These are phyloP conservation scores for Lithospermum erythrorhizon DNA, from an alignment of 257 asterid species.

Conservation along the genomic window DNA sequence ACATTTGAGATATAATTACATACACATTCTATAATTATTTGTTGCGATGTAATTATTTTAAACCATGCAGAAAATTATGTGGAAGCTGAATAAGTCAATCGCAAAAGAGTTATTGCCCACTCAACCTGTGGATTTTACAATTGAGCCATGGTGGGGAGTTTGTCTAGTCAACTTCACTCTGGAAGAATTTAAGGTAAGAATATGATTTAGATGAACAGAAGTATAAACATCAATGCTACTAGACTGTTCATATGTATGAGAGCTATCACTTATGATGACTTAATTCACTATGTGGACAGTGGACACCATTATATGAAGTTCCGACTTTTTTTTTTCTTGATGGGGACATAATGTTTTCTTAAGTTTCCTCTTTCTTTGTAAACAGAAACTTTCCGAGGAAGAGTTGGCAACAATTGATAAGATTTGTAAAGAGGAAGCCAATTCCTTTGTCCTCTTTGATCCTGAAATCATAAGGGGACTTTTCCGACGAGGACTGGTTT, in stretches of 20 bases:
- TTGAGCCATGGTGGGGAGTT: constrained; percentile 99
- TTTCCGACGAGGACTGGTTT: constrained; percentile 76
- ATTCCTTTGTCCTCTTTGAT: constrained; percentile 80
- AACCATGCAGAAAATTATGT: constrained; percentile 93
- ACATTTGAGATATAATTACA: constrained; percentile 9
- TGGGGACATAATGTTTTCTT: too few relatives aligned
- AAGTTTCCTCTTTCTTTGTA: constrained; percentile 1
- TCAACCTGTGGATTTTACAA: constrained; percentile 81
- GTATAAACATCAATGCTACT: neutral
- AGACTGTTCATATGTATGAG: too few relatives aligned
- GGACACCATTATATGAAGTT: too few relatives aligned
- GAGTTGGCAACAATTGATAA: constrained; percentile 97
- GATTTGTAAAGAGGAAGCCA: constrained; percentile 95
- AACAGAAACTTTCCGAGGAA: constrained; percentile 94
- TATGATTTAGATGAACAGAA: neutral
- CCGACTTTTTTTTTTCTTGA: too few relatives aligned
- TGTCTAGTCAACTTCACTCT: constrained; percentile 93
- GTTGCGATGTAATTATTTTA: constrained; percentile 8
- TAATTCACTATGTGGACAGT: neutral
- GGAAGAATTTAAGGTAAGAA: constrained; percentile 92
- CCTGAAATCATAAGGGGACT: constrained; percentile 84
- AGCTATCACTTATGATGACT: too few relatives aligned
- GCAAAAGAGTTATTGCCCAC: constrained; percentile 88
- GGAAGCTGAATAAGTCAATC: constrained; percentile 98
- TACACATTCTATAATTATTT: constrained; percentile 21